Evolutionary conservation across 2,329 filamentous ascomycete genomes (phyloP).

Genomic region (Aureobasidium sp.): DNA sequence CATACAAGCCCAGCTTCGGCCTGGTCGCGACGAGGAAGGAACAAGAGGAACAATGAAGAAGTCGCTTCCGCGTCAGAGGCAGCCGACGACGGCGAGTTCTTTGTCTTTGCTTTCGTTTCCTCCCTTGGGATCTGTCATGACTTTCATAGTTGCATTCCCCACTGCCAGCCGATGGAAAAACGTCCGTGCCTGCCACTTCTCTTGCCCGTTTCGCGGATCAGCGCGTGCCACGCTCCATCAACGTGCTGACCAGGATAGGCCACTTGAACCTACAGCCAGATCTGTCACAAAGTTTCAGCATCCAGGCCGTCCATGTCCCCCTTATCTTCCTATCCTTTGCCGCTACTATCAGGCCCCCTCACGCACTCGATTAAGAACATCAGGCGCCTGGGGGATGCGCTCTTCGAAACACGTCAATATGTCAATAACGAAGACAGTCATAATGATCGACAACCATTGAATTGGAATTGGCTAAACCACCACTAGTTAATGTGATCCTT

Average conservation of each 20-base stretch:
- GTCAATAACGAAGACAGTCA: not conserved
- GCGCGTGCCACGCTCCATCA: constrained; percentile 4
- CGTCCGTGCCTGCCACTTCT: not conserved
- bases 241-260: not conserved
- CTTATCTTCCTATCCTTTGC: not conserved
- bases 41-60: not conserved
- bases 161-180: not conserved
- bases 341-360: not conserved
- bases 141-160: not conserved
- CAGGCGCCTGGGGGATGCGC: not conserved
- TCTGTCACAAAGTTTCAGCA: not conserved
- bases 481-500: not conserved
- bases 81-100: not conserved
- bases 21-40: not conserved
- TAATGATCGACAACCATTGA: not conserved
- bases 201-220: not conserved
- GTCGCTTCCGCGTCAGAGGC: not conserved
- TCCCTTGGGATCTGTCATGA: not conserved
- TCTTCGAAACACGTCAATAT: not conserved
- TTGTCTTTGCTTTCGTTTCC: not conserved
- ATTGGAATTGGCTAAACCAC: not conserved
- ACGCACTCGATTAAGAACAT: too few relatives aligned
- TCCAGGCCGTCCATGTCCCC: not conserved
- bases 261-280: too few relatives aligned
- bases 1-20: not conserved